Evolutionary conservation across 306 rosid species (phyloP), one percentile per base, ranked within the genome.

Genomic region (Potentilla sterilis): DNA sequence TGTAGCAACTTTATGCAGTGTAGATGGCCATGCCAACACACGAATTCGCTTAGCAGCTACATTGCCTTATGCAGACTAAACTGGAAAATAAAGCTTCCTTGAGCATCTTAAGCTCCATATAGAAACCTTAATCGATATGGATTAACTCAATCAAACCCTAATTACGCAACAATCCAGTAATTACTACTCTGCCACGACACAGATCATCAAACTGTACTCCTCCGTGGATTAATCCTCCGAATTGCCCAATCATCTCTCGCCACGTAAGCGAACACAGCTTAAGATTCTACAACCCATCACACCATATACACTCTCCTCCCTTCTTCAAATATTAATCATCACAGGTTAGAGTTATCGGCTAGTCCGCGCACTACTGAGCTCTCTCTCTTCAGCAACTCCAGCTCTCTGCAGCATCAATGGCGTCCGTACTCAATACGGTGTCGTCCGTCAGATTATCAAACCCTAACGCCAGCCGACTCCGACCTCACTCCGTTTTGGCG

Each of bases 351-450:
- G 82, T 83, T 83, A 80, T 85, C 86, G 59, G 42, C 66, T 40
- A 71, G 1, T 66, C 78, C 49, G 74, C 18, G 65, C 74, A 55
- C 73, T 44, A 55, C 73, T 44, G 12, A 42, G 47, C 54, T 43
- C 72, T 67, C 48, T 52, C 69, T 74, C 73, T 55, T 66, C 24
- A 13, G 58, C 15, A 44, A 65, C 11, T 14, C 7, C 14, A 72
- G 71, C 51, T 51, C 72, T 54, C 22, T 70, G 7, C 55, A 38
- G 58, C 83, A 78, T 74, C 81, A 76, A 89, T 89, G 94, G 91
- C 89, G 81, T 85, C 87, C 37, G 28, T 85, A 42, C 79, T 85
- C 51, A 83, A 85, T 63, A 77, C 87, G 37, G 78, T 80, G 76
- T 74, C 89, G 1, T 85, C 87, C 13, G 24, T 70, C 24, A 69